These are phyloP conservation scores for Yarrowia sp. DNA, from an alignment of 805 yeast genomes.

Conservation along the genomic window DNA sequence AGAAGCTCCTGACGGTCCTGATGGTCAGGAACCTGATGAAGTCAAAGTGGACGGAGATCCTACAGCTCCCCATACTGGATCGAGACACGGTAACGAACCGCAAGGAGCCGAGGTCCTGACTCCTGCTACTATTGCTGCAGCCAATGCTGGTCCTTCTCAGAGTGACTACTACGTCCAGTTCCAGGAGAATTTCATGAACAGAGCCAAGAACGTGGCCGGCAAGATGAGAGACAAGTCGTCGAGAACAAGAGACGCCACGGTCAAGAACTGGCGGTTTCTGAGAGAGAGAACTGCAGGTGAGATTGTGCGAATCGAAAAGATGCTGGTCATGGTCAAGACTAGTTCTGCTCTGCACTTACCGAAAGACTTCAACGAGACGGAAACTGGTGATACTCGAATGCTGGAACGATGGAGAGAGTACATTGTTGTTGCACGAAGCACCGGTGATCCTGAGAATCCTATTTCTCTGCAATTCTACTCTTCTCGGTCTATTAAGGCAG, in stretches of 20 bases:
- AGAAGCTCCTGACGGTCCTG: conserved; percentile 22
- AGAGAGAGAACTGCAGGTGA: conserved; percentile 56
- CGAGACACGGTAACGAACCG: neutral
- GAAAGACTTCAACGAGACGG: conserved; percentile 56
- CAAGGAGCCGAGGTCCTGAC: neutral
- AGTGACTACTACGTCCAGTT: conserved; percentile 28
- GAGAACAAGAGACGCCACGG: conserved; percentile 1
- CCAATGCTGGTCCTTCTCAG: conserved; percentile 1
- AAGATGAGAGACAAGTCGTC: conserved; percentile 5
- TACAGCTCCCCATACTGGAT: conserved; percentile 3
- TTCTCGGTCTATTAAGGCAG: conserved; percentile 51
- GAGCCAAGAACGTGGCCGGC: conserved; percentile 27
- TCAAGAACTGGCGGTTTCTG: conserved; percentile 40
- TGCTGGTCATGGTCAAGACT: conserved; percentile 68
- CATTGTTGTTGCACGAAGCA: conserved; percentile 71
- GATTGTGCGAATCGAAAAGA: conserved; percentile 67
- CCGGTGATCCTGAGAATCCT: conserved; percentile 60
- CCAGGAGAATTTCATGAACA: conserved; percentile 25
- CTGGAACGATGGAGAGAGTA: conserved; percentile 82
- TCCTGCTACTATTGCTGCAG: conserved; percentile 3
- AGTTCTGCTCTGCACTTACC: conserved; percentile 49
- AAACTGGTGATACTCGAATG: conserved; percentile 61
- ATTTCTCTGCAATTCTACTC: conserved; percentile 69
- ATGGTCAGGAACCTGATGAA: conserved; percentile 8
- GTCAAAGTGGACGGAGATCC: conserved; percentile 9